phyloP scores from a whole-genome alignment of 169 alveolate genomes.

The Sarcocystis neurona region DNA sequence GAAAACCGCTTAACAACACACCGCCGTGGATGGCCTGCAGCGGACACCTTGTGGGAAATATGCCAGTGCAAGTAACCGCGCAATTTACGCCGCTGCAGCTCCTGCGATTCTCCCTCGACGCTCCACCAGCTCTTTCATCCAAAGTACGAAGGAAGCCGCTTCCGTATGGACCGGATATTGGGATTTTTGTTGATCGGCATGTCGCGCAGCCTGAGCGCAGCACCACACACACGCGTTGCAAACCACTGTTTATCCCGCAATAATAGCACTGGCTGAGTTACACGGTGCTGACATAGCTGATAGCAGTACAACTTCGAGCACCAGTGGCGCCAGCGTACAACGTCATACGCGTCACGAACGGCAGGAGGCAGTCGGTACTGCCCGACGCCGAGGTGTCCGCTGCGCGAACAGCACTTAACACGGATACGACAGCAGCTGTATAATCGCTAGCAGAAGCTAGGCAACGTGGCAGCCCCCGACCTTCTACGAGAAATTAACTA shows the following conservation, averaged over 20 bases:
- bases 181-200: slow-evolving; percentile 45
- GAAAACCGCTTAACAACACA: not conserved
- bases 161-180: slow-evolving; percentile 24
- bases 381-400: too few relatives aligned
- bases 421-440: too few relatives aligned
- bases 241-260: too few relatives aligned
- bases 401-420: too few relatives aligned
- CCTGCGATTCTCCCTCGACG: not conserved
- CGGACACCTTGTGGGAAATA: not conserved
- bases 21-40: not conserved
- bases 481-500: too few relatives aligned
- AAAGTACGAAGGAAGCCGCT: slow-evolving; percentile 38
- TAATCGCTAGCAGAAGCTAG: too few relatives aligned
- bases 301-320: not conserved
- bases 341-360: too few relatives aligned
- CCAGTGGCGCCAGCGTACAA: not conserved
- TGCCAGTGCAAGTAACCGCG: not conserved
- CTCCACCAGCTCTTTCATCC: slow-evolving; percentile 13
- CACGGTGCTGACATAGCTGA: too few relatives aligned
- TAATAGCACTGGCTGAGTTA: too few relatives aligned
- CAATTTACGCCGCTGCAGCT: not conserved
- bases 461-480: too few relatives aligned
- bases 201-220: slow-evolving; percentile 49
- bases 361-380: too few relatives aligned
- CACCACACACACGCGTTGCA: too few relatives aligned